phyloP scores from a whole-genome alignment of 2,329 filamentous ascomycete species.

The Colletotrichum sp. region DNA sequence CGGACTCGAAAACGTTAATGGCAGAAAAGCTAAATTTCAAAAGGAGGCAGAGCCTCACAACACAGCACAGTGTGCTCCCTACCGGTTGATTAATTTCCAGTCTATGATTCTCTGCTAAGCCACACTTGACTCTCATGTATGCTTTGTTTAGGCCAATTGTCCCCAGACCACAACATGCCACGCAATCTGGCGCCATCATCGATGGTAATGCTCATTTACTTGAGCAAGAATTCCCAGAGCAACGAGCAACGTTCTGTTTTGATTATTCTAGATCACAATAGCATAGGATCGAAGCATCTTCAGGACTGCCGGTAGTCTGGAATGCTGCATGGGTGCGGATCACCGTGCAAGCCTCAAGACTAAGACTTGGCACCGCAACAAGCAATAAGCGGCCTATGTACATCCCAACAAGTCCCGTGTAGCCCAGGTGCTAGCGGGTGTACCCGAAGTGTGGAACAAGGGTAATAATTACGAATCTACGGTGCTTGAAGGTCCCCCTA shows the following conservation, averaged over 20 bases:
- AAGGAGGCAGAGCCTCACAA: neutral
- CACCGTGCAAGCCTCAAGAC: too few relatives aligned
- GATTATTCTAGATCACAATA: too few relatives aligned
- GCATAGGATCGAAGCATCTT: too few relatives aligned
- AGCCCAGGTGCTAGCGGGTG: neutral
- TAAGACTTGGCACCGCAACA: too few relatives aligned
- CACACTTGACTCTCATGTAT: neutral
- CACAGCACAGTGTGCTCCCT: neutral
- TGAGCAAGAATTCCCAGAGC: too few relatives aligned
- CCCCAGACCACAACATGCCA: neutral
- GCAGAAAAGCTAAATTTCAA: neutral
- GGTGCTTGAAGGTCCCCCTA: fast-evolving
- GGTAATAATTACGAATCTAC: neutral
- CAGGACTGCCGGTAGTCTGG: too few relatives aligned
- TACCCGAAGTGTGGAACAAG: neutral
- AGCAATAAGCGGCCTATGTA: too few relatives aligned
- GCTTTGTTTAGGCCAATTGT: neutral
- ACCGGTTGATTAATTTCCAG: neutral
- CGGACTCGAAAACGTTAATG: neutral
- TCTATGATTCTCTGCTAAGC: neutral
- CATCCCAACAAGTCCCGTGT: neutral
- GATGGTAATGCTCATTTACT: neutral
- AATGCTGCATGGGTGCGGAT: too few relatives aligned
- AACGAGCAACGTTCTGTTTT: too few relatives aligned
- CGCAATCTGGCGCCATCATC: neutral